Percentiles rank a stretch among this genome's conserved stretches.
phyloP scores from a whole-genome alignment of 129 eudicot genomes.

The Heracleum sosnowskyi region DNA sequence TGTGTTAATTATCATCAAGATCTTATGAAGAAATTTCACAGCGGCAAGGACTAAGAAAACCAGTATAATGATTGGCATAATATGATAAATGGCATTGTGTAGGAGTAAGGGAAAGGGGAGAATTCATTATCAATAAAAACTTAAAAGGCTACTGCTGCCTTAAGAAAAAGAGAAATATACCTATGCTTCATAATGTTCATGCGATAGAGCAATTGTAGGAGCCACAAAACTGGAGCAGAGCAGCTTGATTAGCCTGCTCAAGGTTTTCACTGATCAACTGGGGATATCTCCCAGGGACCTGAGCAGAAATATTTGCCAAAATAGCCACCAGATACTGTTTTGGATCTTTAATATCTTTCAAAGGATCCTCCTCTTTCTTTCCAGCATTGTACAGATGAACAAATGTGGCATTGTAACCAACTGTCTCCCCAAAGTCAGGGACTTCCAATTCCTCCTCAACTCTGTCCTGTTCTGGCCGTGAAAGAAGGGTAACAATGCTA shows the following conservation, averaged over 20 bases:
- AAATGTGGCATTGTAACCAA: slow-evolving; percentile 71
- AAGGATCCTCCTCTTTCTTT: slow-evolving; percentile 85
- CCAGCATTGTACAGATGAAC: slow-evolving; percentile 78
- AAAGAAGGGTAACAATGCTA: slow-evolving; percentile 74
- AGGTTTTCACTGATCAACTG: slow-evolving; percentile 51
- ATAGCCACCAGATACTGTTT: slow-evolving; percentile 53
- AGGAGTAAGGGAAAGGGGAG: background rate
- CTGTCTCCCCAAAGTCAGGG: slow-evolving; percentile 82
- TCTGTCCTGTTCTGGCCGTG: slow-evolving; percentile 83
- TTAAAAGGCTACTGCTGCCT: background rate
- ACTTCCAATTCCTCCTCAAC: slow-evolving; percentile 88
- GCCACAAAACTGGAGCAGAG: slow-evolving; percentile 62
- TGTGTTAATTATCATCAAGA: background rate
- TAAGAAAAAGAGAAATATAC: slow-evolving; percentile 21
- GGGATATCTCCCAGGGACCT: slow-evolving; percentile 50
- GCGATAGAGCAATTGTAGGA: slow-evolving; percentile 47
- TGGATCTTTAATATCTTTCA: slow-evolving; percentile 80
- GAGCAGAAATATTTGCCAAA: slow-evolving; percentile 56
- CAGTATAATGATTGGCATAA: background rate
- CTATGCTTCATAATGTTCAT: slow-evolving; percentile 23
- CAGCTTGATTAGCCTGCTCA: slow-evolving; percentile 75
- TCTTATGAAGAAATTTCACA: background rate
- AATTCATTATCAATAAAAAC: background rate
- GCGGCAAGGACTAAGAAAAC: background rate
- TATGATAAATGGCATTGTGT: background rate